phyloP scores from a whole-genome alignment of 1,284 basidiomycete genomes.

The Papiliotrema nemorosa region DNA sequence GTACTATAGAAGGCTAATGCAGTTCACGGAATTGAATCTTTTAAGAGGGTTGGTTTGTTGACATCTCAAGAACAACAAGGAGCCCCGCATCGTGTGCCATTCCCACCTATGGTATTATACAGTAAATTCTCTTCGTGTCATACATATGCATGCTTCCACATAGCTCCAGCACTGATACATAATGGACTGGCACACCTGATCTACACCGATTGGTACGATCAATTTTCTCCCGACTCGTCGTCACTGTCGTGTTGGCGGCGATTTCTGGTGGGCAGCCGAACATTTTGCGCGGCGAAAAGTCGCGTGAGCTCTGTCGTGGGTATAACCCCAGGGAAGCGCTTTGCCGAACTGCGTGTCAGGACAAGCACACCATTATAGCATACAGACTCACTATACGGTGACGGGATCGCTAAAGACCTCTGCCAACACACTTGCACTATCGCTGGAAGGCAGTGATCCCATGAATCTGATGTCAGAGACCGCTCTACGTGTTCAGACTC shows the following conservation, averaged over 20 bases:
- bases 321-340: slow-evolving; percentile 89
- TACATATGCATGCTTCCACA: too few species aligned
- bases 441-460: slow-evolving; percentile 61
- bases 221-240: not conserved
- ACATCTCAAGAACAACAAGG: too few species aligned
- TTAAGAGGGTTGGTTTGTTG: too few species aligned
- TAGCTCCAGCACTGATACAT: too few species aligned
- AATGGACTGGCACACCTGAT: too few species aligned
- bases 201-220: too few species aligned
- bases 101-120: too few species aligned
- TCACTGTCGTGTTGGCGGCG: not conserved
- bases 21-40: too few species aligned
- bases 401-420: slow-evolving; percentile 82
- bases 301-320: slow-evolving; percentile 85
- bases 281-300: slow-evolving; percentile 84
- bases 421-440: slow-evolving; percentile 61
- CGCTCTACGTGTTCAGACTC: slow-evolving; percentile 18
- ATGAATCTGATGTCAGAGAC: slow-evolving; percentile 55
- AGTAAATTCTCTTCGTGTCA: too few species aligned
- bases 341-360: slow-evolving; percentile 60
- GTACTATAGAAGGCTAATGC: too few species aligned
- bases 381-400: slow-evolving; percentile 61
- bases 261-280: slow-evolving; percentile 66
- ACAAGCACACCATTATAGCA: not conserved
- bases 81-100: too few species aligned